These are phyloP conservation scores for Mycena capillaripes DNA, from an alignment of 768 basidiomycete genomes.

Conservation along the genomic window DNA sequence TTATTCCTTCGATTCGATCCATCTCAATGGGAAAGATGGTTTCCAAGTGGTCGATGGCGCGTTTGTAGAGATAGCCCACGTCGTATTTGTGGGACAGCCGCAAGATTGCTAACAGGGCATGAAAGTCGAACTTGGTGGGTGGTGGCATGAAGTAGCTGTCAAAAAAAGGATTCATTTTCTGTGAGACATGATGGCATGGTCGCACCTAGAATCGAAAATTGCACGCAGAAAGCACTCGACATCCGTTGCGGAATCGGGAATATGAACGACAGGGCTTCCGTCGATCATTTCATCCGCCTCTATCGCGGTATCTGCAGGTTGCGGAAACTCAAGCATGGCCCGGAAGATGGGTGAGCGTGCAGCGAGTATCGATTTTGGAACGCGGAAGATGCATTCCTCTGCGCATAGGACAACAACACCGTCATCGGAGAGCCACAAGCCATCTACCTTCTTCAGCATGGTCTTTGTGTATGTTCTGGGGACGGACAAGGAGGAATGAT, in stretches of 20 bases:
- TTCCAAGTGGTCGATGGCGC: constrained; percentile 9
- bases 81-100: constrained; percentile 13
- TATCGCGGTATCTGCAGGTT: neutral
- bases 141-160: constrained; percentile 17
- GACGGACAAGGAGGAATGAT: too few species aligned
- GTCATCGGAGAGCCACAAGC: constrained; percentile 2
- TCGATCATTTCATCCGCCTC: neutral
- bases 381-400: neutral
- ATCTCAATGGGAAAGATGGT: neutral
- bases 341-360: constrained; percentile 6
- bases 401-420: neutral
- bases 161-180: neutral
- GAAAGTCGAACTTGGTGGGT: neutral
- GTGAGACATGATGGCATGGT: neutral
- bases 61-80: constrained; percentile 5
- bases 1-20: too few species aligned
- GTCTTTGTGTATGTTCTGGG: too few species aligned
- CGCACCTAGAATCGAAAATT: constrained; percentile 1
- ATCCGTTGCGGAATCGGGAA: neutral
- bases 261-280: neutral
- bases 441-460: neutral
- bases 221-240: neutral
- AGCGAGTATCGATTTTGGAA: constrained; percentile 9
- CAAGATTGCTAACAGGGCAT: neutral
- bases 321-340: constrained; percentile 3